A percentile compares a stretch with the other conserved stretches of the same genome.
Conservation (phyloP, 2,329 filamentous ascomycete genomes). For the Aspergillus hiratsukae region DNA sequence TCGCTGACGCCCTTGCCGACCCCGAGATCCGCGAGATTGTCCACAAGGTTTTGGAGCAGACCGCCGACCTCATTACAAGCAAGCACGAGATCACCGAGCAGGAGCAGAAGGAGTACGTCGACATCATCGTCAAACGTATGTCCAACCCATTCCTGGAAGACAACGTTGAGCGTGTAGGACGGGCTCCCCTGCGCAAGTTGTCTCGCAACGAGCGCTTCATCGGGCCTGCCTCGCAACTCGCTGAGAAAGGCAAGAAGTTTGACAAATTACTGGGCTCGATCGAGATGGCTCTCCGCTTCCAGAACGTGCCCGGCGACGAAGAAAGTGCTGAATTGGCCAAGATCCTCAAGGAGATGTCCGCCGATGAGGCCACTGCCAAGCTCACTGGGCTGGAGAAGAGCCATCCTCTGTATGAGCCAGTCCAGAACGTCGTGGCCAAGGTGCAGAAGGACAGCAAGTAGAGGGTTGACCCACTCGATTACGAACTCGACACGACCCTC, state of each 20-base stretch:
- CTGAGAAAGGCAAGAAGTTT: slow-evolving; percentile 70
- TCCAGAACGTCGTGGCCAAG: slow-evolving; percentile 74
- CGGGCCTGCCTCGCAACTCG: slow-evolving; percentile 82
- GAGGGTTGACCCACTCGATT: slow-evolving; percentile 1
- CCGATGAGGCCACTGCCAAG: slow-evolving; percentile 72
- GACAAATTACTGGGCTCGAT: slow-evolving; percentile 73
- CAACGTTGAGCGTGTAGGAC: slow-evolving; percentile 88
- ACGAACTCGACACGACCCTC: neutral
- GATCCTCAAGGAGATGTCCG: slow-evolving; percentile 70
- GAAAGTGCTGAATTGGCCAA: slow-evolving; percentile 82
- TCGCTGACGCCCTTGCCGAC: slow-evolving; percentile 84
- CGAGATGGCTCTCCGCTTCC: slow-evolving; percentile 92
- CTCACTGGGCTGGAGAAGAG: slow-evolving; percentile 73
- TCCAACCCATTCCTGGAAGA: slow-evolving; percentile 92
- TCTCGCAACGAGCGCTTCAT: slow-evolving; percentile 95
- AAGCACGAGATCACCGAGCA: slow-evolving; percentile 75
- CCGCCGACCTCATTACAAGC: slow-evolving; percentile 74
- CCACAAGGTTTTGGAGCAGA: slow-evolving; percentile 75
- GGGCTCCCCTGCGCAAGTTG: slow-evolving; percentile 89
- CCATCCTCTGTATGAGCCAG: slow-evolving; percentile 72
- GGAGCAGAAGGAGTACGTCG: slow-evolving; percentile 80
- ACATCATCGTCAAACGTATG: slow-evolving; percentile 89
- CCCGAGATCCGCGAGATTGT: slow-evolving; percentile 75
- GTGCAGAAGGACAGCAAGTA: slow-evolving; percentile 60
- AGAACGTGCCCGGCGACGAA: slow-evolving; percentile 86